Percentiles rank a stretch among this genome's conserved stretches.
Evolutionary conservation across 208 protist genomes (phyloP).

Genomic region (Crithidia thermophila): DNA sequence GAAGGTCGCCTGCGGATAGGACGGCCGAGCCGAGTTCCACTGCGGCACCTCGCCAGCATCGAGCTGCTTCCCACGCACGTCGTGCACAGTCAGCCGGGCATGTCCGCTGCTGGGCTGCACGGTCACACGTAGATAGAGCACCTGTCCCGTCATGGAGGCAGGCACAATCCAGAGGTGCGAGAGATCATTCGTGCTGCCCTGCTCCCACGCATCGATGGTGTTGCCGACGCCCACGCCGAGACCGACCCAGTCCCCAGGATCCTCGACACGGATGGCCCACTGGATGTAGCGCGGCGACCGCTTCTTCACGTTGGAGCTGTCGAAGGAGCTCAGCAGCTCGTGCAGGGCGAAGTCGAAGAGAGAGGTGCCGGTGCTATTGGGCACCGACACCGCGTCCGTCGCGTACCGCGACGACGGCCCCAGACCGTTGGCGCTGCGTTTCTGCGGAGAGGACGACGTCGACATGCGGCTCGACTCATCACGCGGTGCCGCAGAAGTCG

Average conservation of each 20-base stretch:
- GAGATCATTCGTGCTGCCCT: constrained; percentile 60
- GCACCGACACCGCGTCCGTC: constrained; percentile 40
- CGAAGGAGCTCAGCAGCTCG: constrained; percentile 42
- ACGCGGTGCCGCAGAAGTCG: not conserved
- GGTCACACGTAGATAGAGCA: constrained; percentile 60
- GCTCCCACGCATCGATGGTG: constrained; percentile 58
- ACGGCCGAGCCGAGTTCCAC: constrained; percentile 68
- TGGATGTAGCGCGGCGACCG: constrained; percentile 37
- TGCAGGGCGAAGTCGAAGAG: constrained; percentile 74
- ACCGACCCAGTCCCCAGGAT: constrained; percentile 87
- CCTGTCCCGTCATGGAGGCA: constrained; percentile 27
- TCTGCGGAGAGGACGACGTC: not conserved
- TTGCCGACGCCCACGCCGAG: constrained; percentile 85
- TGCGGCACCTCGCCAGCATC: constrained; percentile 82
- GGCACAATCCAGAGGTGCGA: constrained; percentile 88
- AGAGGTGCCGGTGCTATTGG: constrained; percentile 72
- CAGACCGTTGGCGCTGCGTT: constrained; percentile 2
- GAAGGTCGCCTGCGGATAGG: constrained; percentile 88
- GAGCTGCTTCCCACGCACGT: constrained; percentile 60
- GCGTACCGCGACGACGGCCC: constrained; percentile 9
- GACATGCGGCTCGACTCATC: constrained; percentile 3
- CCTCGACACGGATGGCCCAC: constrained; percentile 74
- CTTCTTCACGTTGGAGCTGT: constrained; percentile 27
- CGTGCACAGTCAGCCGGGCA: constrained; percentile 81
- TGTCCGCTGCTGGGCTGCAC: constrained; percentile 52